These are phyloP conservation scores for Byssothecium circinans DNA, from an alignment of 2,329 filamentous ascomycete genomes.

Conservation along the genomic window DNA sequence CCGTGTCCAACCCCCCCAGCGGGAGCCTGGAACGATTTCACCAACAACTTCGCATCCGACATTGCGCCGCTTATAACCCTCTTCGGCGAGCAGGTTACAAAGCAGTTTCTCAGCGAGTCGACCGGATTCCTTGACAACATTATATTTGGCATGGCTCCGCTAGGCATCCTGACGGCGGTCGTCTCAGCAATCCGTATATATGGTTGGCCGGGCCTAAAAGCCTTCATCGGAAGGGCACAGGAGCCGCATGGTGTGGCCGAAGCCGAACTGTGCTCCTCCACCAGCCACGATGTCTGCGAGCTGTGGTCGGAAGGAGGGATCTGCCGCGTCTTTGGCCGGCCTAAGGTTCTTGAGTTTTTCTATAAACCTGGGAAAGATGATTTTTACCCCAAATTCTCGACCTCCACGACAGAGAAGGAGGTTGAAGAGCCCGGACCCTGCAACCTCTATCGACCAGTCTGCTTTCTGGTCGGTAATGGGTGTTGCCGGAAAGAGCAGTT, in stretches of 20 bases:
- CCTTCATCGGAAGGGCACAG: constrained; percentile 40
- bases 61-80: constrained; percentile 27
- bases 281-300: background rate
- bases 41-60: constrained; percentile 45
- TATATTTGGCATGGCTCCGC: constrained; percentile 40
- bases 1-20: background rate
- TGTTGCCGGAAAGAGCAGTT: too few relatives aligned
- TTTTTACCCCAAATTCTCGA: background rate
- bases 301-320: background rate
- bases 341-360: too few relatives aligned
- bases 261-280: background rate
- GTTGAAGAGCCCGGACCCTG: too few relatives aligned
- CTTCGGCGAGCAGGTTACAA: constrained; percentile 36
- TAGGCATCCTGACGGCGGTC: constrained; percentile 48
- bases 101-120: constrained; percentile 36
- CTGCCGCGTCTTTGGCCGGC: too few relatives aligned
- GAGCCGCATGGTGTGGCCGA: background rate
- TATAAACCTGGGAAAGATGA: background rate
- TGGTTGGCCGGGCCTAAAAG: constrained; percentile 32
- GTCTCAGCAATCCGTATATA: constrained; percentile 34
- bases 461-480: too few relatives aligned
- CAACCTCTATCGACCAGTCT: too few relatives aligned
- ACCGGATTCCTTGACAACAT: constrained; percentile 29
- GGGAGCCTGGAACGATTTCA: constrained; percentile 38
- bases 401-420: too few relatives aligned